Base-by-base conservation (phyloP, 192 early-diverging fungal genomes). In the Geranomyces variabilis region DNA sequence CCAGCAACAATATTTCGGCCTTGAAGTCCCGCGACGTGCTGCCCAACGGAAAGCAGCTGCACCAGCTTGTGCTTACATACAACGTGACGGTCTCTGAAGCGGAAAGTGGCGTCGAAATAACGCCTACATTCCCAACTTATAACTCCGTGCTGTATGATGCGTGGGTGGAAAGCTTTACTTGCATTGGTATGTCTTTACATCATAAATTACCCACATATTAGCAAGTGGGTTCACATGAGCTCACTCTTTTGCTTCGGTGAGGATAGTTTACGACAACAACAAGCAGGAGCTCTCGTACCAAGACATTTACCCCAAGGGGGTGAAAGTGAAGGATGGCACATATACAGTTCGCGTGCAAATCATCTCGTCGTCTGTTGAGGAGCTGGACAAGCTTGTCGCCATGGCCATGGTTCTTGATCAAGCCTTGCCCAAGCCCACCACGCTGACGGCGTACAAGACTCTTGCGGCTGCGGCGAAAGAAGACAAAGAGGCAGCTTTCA, bases 321-420 rank as follows among this genome's bases (percentile, higher is more conserved):
- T 93, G 22, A 90, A 90, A 44, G 72, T 99, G 10, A 71, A 78
- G 26, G 83, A 85, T 67, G 97, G 97, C 31, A 93, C 93, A 48
- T 97, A 97, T 76, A 85, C 86, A 3, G 78, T 96, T 29, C 90
- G 88, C 26, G 90, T 89, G 33, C 95, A 94, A 80, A 68, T 99
- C 17, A 79, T 87, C 28, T 90, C 91, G 26, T 80, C 87, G 56
- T 83, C 71, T 14, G 76, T 92, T 30, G 85, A 85, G 64, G 73
- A 86, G 0, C 83, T 98, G n/a, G 91, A 95, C 15, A 87, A 90
- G 41, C 82, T 94, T n/a, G 87, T 86, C 51, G 77, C 79, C 65
- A 73, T 82, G 33, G 76, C 89, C 31, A 53, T 93, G 36, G 48
- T 80, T 41, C 68, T 94, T 10, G 93, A 97, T 67, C 79, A 81